Base-by-base conservation (phyloP, 805 yeast genomes). In the Teunomyces panamensis region DNA sequence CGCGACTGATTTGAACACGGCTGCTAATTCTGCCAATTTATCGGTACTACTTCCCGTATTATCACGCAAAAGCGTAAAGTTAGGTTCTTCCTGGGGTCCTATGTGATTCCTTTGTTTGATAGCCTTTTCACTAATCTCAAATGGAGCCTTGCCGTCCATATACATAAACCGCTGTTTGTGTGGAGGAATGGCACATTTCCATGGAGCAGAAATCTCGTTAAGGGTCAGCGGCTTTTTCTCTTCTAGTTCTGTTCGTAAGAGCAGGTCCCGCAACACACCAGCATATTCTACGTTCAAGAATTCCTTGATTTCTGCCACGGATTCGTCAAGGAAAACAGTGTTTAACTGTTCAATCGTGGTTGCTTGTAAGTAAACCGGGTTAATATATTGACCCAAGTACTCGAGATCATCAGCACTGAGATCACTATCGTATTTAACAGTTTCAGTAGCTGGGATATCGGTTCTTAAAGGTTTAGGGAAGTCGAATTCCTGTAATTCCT, bases 101-200 rank as follows among this genome's bases (percentile, higher is more conserved):
- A 53, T 67, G 49, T 49, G 60, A 51, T 68, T 68, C 24, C 49
- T 52, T 10, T 52, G 46, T 9, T 57, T 54, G 27, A 78, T 77
- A 2, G 62, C 58, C 3, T 55, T 55, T 13, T 73, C 68, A 16
- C 60, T 56, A 39, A 74, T 63, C 4, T 63, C 65, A 50, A 69
- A 63, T 4, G 64, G 49, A 9, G 74, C 61, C 47, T 71, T 69
- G 3, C 92, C 92, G 60, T 89, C 96, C 29, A 91, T 74, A 62
- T 89, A 92, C 73, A 89, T 64, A 61, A 77, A 94, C 52, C 97
- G 73, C 69, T 90, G 91, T 63, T 94, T 89, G 61, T 92, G 98
- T 7, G 97, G 94, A 7, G 99, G 98, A 42, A 86, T 79, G 0
- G 97, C 94, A 35, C 90, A 75, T 52, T 85, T 84, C 99, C 99